phyloP scores from a whole-genome alignment of 495 filamentous ascomycete species.

The Cairneyella variabilis region DNA sequence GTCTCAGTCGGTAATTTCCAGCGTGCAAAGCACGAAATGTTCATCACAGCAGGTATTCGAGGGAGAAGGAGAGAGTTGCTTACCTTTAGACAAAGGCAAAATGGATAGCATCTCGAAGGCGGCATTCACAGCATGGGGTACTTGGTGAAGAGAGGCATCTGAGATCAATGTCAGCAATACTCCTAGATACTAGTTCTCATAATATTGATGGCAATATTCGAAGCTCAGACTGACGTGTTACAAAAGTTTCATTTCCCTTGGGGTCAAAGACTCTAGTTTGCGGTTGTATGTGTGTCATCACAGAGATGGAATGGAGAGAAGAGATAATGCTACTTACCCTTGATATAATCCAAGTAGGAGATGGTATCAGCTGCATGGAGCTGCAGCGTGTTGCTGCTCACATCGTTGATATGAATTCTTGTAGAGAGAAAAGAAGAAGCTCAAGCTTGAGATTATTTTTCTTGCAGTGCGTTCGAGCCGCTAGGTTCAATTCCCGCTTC shows the following conservation, averaged over 20 bases:
- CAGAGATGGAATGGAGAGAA: slow-evolving; percentile 14
- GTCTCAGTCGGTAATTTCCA: slow-evolving; percentile 99
- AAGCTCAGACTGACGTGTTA: slow-evolving; percentile 98
- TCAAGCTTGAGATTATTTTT: slow-evolving; percentile 22
- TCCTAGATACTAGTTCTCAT: neutral
- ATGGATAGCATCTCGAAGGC: neutral
- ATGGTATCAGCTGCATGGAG: slow-evolving; percentile 8
- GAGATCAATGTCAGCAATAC: neutral
- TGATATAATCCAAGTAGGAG: slow-evolving; percentile 2
- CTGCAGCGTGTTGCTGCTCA: slow-evolving; percentile 19
- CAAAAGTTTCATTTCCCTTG: slow-evolving; percentile 87
- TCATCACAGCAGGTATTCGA: slow-evolving; percentile 63
- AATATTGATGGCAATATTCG: neutral
- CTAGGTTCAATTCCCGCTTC: no score
- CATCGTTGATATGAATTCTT: slow-evolving; percentile 16
- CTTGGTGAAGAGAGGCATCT: slow-evolving; percentile 7
- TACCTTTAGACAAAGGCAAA: neutral
- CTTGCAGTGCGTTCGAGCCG: slow-evolving; percentile 6
- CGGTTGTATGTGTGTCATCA: slow-evolving; percentile 71
- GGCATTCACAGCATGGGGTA: neutral
- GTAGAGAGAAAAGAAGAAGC: slow-evolving; percentile 11
- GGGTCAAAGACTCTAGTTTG: slow-evolving; percentile 99
- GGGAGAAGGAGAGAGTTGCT: slow-evolving; percentile 1
- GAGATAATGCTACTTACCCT: slow-evolving; percentile 19
- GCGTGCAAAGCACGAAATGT: slow-evolving; percentile 76